Evolutionary conservation across 1,284 basidiomycete genomes (phyloP).

Genomic region (Agaricales sp.): DNA sequence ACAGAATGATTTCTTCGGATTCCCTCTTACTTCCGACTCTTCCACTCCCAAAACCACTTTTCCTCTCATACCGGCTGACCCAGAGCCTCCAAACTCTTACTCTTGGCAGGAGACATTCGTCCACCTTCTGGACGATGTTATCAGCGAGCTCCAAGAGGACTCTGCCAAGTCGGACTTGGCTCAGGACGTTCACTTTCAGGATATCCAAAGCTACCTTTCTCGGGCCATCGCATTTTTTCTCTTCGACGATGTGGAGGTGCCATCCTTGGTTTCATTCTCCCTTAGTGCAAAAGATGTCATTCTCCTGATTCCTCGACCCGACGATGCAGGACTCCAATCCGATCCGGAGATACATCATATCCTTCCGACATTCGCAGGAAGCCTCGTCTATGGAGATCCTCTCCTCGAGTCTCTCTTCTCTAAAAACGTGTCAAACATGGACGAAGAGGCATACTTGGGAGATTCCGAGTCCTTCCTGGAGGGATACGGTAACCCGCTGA

Average conservation of each 20-base stretch:
- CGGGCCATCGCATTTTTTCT: neutral
- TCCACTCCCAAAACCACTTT: no score
- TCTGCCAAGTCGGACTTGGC: neutral
- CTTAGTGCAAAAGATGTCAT: neutral
- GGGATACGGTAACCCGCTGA: neutral
- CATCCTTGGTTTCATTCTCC: neutral
- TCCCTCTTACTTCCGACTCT: no score
- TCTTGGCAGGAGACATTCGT: neutral
- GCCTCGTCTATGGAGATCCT: neutral
- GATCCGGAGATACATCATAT: neutral
- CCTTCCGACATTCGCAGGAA: neutral
- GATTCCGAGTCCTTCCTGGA: neutral
- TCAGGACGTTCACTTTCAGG: neutral
- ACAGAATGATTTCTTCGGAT: no score
- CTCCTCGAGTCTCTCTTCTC: neutral
- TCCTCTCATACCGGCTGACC: no score
- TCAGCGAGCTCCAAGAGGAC: neutral
- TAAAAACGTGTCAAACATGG: neutral
- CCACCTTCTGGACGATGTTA: neutral
- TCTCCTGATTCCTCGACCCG: no score
- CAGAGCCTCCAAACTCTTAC: neutral
- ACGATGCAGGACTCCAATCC: neutral
- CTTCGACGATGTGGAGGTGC: neutral
- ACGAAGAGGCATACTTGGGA: neutral
- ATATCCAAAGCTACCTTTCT: neutral